Conservation (phyloP, 1,284 basidiomycete species). For the Puccinia brachypodii region DNA sequence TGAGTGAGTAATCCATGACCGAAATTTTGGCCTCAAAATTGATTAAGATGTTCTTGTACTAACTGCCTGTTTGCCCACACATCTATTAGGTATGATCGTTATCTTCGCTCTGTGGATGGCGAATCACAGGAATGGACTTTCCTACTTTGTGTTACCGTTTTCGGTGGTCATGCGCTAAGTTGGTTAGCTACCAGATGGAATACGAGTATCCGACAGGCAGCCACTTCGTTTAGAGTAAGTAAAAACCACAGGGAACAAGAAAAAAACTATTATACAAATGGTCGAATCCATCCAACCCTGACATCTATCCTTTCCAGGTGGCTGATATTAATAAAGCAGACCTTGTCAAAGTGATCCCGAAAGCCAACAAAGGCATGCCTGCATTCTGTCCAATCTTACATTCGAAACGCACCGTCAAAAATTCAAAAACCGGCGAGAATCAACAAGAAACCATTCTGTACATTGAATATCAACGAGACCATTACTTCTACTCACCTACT, state of each 20-base stretch:
- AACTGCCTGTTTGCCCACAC: neutral
- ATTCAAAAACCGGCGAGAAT: constrained; percentile 10
- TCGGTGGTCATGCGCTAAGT: constrained; percentile 83
- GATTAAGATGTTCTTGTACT: neutral
- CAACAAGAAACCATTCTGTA: constrained; percentile 68
- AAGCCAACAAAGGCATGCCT: constrained; percentile 81
- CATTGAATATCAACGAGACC: constrained; percentile 95
- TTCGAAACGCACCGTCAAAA: constrained; percentile 34
- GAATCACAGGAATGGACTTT: constrained; percentile 67
- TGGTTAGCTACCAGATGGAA: constrained; percentile 93
- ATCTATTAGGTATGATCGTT: constrained; percentile 50
- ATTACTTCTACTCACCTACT: constrained; percentile 72
- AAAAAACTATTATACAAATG: neutral
- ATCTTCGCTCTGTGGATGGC: constrained; percentile 49
- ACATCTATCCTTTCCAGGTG: constrained; percentile 61
- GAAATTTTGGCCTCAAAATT: constrained; percentile 59
- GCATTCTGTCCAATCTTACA: constrained; percentile 58
- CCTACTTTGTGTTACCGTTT: constrained; percentile 79
- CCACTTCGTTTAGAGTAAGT: constrained; percentile 57
- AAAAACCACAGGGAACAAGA: neutral
- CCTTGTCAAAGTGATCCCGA: constrained; percentile 79
- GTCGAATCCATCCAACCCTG: neutral
- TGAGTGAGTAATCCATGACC: constrained; percentile 66
- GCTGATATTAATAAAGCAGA: constrained; percentile 70
- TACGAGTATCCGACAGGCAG: constrained; percentile 68